Evolutionary conservation across 1,139 yeast genomes (phyloP), one percentile per base, ranked within the genome.

Genomic region (Waltiozyma sp.): DNA sequence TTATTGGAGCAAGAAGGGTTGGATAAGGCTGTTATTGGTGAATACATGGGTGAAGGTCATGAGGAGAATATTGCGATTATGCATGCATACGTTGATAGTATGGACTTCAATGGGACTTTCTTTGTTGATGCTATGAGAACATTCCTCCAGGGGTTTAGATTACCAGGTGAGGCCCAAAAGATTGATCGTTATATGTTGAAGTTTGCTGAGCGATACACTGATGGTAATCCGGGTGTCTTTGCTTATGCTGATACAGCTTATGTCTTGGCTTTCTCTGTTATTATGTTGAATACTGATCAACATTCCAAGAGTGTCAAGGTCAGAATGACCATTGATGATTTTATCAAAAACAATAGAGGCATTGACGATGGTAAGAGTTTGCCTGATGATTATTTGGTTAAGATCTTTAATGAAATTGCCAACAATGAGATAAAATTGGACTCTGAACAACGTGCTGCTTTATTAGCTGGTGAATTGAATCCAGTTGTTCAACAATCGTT

Each of bases 131-230:
- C 97, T 0, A 69, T 93, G 67, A 75, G 98, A 54, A 68, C 67
- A 11, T 87, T 87, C 56, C 70, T 93, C 47, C 98, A 93, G 60
- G 72, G 80, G 38, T 93, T 93, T 64, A 73, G 98, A 59, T 71
- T 93, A 47, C 98, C 99, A 0, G 99, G 99, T 40, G 99, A 93
- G 65, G 89, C 96, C 2, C 99, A 93, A 63, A 91, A 91, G 58
- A 89, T 93, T 61, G 98, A 93, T 68, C 73, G 99, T 55, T 87
- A 80, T 58, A 87, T 93, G 96, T 74, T 91, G 57, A 91, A 93
- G 57, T 93, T 93, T 68, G 98, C 98, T 3, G 96, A 88, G 60
- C 72, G 95, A 53, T 93, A 82, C 57, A 80, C 81, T 35, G 78
- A 82, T 49, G 96, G 93, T 44, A 93, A 91, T 57, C 96, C 96